These are phyloP conservation scores for Bipolaris cookei DNA, from an alignment of 2,329 filamentous ascomycete genomes.

Conservation along the genomic window DNA sequence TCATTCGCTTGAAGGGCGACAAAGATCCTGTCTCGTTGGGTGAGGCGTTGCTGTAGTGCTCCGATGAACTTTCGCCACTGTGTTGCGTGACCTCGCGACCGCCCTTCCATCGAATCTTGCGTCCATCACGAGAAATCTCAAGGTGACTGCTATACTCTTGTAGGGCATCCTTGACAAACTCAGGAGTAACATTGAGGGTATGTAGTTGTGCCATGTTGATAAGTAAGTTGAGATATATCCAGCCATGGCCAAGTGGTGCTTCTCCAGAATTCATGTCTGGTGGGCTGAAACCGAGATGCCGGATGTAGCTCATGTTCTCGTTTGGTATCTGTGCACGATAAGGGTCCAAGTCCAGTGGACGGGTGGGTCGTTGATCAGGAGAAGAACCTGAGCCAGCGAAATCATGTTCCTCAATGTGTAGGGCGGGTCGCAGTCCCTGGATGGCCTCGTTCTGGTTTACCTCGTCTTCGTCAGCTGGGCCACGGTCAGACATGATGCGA, in stretches of 20 bases:
- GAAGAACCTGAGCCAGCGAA: slow-evolving; percentile 46
- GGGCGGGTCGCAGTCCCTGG: slow-evolving; percentile 25
- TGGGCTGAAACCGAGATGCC: slow-evolving; percentile 72
- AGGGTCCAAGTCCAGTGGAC: slow-evolving; percentile 77
- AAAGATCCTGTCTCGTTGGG: slow-evolving; percentile 53
- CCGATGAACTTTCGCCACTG: slow-evolving; percentile 64
- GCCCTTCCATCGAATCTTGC: slow-evolving; percentile 81
- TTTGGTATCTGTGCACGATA: slow-evolving; percentile 75
- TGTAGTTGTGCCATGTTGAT: slow-evolving; percentile 84
- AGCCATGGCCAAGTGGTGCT: slow-evolving; percentile 72
- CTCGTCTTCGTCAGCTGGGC: slow-evolving; percentile 26
- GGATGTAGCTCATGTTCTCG: slow-evolving; percentile 81
- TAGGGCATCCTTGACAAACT: slow-evolving; percentile 77
- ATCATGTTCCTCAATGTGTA: slow-evolving; percentile 34
- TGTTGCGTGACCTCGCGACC: slow-evolving; percentile 68
- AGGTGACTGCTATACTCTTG: slow-evolving; percentile 74
- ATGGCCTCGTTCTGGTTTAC: slow-evolving; percentile 21
- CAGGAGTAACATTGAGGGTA: slow-evolving; percentile 80
- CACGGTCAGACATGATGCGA: slow-evolving; percentile 49
- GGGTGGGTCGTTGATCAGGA: slow-evolving; percentile 76
- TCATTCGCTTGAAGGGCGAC: slow-evolving; percentile 38
- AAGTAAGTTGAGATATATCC: slow-evolving; percentile 82
- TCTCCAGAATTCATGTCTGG: slow-evolving; percentile 59
- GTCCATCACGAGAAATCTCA: slow-evolving; percentile 77
- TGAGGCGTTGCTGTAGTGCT: slow-evolving; percentile 53